Percentiles rank a stretch among this genome's conserved stretches.
Conservation (phyloP, 108 stramenopile genomes). For the Nannochloropsis gaditana region DNA sequence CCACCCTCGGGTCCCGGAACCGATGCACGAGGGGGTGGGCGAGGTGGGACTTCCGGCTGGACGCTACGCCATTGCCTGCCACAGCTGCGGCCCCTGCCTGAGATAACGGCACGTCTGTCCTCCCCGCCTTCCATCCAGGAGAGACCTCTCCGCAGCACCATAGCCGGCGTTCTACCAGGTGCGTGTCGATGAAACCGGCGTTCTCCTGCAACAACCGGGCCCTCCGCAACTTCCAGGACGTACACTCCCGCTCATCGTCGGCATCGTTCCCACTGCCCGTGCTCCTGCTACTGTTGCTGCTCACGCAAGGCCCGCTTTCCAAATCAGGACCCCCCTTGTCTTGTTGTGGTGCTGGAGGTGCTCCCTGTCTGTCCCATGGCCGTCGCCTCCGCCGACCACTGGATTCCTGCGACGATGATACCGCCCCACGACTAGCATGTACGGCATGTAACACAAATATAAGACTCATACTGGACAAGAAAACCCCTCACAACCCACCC, state of each 20-base stretch:
- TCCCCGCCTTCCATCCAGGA: background rate
- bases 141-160: background rate
- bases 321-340: background rate
- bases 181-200: background rate
- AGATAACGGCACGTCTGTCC: background rate
- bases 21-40: background rate
- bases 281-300: background rate
- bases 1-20: background rate
- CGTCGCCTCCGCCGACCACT: background rate
- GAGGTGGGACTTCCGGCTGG: background rate
- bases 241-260: background rate
- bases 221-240: background rate
- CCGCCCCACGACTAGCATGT: no score
- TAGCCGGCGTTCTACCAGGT: background rate
- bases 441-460: no score
- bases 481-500: no score
- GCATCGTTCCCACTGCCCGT: background rate
- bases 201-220: background rate
- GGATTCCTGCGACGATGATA: background rate
- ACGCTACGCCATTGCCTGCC: no score
- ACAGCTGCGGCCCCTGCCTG: no score
- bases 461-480: no score
- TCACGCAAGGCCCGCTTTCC: background rate
- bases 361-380: conserved; percentile 11
- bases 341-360: background rate